Percentiles rank a stretch among this genome's conserved stretches.
Evolutionary conservation across 345 rosid species (phyloP).

Genomic region (Moricandia arvensis): DNA sequence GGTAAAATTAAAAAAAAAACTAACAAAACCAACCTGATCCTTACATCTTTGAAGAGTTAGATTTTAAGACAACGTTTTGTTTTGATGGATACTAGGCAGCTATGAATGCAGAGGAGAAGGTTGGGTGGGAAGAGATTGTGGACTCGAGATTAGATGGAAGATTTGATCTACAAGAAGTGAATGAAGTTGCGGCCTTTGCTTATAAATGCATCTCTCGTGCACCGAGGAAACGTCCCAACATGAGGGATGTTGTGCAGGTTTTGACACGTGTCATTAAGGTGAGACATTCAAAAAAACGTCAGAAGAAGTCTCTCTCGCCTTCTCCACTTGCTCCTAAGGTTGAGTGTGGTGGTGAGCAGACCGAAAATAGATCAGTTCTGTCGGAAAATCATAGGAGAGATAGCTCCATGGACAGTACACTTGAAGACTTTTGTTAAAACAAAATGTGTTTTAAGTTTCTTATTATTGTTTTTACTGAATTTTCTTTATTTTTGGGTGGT

Average conservation of each 20-base stretch:
- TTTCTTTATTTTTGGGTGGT: background rate
- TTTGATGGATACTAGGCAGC: constrained; percentile 60
- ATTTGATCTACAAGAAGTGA: constrained; percentile 70
- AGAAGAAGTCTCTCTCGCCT: constrained; percentile 41
- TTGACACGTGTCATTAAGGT: constrained; percentile 64
- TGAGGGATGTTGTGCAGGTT: constrained; percentile 94
- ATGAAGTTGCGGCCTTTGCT: constrained; percentile 84
- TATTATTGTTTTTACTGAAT: background rate
- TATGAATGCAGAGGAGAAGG: constrained; percentile 73
- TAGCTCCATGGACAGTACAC: constrained; percentile 66
- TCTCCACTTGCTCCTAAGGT: constrained; percentile 15
- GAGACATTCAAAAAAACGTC: constrained; percentile 67
- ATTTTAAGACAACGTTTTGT: background rate
- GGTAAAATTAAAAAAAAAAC: constrained; percentile 47
- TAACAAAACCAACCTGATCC: background rate
- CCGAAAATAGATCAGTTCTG: constrained; percentile 3
- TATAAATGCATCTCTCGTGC: constrained; percentile 75
- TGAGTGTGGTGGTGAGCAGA: constrained; percentile 15
- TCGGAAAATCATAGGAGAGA: constrained; percentile 55
- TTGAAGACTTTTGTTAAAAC: constrained; percentile 40
- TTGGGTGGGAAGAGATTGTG: constrained; percentile 96
- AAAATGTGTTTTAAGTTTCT: background rate
- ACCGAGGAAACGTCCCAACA: constrained; percentile 81
- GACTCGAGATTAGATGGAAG: constrained; percentile 77
- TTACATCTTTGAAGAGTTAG: background rate